Base-by-base conservation (phyloP, 202 grass and related monocot species). In the Panicum hallii region DNA sequence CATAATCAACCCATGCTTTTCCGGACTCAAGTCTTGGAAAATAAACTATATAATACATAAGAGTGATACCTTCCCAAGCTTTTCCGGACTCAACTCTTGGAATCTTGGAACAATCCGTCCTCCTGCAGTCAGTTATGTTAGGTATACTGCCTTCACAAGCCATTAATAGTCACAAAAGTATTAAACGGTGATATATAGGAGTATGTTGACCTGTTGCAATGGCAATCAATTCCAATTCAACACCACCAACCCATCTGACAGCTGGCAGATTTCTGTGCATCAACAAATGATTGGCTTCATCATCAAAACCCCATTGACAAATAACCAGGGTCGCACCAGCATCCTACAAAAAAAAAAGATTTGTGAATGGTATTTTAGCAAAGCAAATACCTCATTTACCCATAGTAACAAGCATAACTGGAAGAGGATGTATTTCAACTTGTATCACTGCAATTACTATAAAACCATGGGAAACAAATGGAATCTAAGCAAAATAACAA, bases 261-360 rank as follows among this genome's bases (percentile, higher is more conserved):
- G 97, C 97, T 52, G 97, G 97, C 40, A 99, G 74, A 85, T 99
- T 94, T 80, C 93, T 91, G 60, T 94, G 87, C 93, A 99, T 91
- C 48, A 96, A 79, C 41, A 99, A 67, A 91, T 99, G 97, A 65
- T 99, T 99, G 76, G 97, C 97, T 92, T 99, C 97, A 90, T 99
- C 97, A 90, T 99, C 97, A 46, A 99, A 99, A 66, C 97, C 97
- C 97, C 97, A 99, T 52, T 99, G 97, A 63, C 97, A 99, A 74
- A 99, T 99, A 83, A 99, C 97, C 49, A 99, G 88, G 58, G 97
- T 99, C 57, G 97, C 91, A 63, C 97, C 97, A 89, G 78, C 97
- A 83, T 96, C 97, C 93, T 99, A 71, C 45, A 90, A 6, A 80
- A 54, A 75, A 54, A 75, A 66, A 42, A 42, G 36, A 32, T 32